A percentile compares a stretch with the other conserved stretches of the same genome.
Evolutionary conservation across 371 early-diverging fungal genomes (phyloP).

Genomic region (Syncephalastrum contaminatum): DNA sequence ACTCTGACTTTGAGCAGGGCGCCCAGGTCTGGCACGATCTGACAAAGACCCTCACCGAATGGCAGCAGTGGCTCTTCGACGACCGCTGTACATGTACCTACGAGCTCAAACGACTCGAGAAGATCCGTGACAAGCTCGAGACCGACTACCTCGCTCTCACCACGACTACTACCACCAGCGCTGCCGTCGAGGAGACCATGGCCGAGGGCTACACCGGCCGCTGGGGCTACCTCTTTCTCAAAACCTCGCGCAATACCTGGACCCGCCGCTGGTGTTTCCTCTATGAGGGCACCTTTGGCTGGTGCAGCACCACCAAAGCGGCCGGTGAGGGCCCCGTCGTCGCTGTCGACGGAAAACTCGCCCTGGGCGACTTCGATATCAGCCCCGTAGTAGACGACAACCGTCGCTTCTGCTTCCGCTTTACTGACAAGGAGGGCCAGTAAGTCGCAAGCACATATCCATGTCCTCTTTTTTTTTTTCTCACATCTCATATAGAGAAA

Average conservation of each 20-base stretch:
- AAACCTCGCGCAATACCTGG: conserved; percentile 11
- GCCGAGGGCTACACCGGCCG: neutral
- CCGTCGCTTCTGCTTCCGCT: conserved; percentile 70
- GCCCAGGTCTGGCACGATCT: conserved; percentile 34
- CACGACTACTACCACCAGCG: conserved; percentile 3
- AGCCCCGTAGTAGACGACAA: conserved; percentile 50
- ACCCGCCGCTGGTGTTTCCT: conserved; percentile 21
- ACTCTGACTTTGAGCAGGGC: conserved; percentile 27
- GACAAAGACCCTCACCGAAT: conserved; percentile 21
- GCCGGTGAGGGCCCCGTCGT: conserved; percentile 34
- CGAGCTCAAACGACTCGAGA: conserved; percentile 28
- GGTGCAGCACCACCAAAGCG: conserved; percentile 26
- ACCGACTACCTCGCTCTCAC: conserved; percentile 18
- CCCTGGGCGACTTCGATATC: conserved; percentile 55
- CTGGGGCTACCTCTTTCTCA: conserved; percentile 35
- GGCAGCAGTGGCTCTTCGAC: conserved; percentile 43
- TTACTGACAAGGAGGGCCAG: conserved; percentile 22
- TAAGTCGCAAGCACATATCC: neutral
- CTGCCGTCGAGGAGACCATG: conserved; percentile 21
- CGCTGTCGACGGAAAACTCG: conserved; percentile 51
- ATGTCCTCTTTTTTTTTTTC: neutral
- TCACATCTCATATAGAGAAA: conserved; percentile 6
- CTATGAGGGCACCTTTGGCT: conserved; percentile 48
- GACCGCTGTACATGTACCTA: conserved; percentile 26
- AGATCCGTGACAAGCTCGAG: conserved; percentile 24